phyloP scores from a whole-genome alignment of 2,329 filamentous ascomycete species.

The Tolypocladium amazonense region DNA sequence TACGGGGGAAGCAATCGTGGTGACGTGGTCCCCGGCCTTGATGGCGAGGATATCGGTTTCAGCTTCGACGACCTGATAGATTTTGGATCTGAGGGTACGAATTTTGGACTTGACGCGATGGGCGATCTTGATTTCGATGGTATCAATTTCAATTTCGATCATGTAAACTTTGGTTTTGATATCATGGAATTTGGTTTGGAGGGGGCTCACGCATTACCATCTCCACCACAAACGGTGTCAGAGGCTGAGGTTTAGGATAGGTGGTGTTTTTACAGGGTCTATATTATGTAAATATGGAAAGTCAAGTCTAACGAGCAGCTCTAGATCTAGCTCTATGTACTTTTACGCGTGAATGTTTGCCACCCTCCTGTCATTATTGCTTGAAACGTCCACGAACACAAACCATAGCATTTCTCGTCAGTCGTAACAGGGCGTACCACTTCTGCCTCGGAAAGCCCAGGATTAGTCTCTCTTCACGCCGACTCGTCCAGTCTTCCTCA shows the following conservation, averaged over 20 bases:
- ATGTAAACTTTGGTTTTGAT: neutral
- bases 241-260: neutral
- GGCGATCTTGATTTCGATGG: neutral
- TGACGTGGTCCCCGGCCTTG: neutral
- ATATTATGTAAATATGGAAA: neutral
- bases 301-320: neutral
- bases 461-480: conserved; percentile 31
- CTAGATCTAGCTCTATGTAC: neutral
- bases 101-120: neutral
- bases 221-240: neutral
- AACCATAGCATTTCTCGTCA: neutral
- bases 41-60: neutral
- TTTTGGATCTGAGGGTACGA: neutral
- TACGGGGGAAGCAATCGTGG: neutral
- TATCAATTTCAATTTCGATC: neutral
- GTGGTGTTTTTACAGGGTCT: neutral
- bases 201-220: no score
- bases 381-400: neutral
- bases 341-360: neutral
- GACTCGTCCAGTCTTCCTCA: conserved; percentile 32
- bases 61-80: neutral
- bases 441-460: neutral
- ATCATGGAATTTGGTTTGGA: neutral
- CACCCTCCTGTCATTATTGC: neutral
- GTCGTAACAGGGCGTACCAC: neutral